Percentiles rank a stretch among this genome's conserved stretches.
phyloP scores from a whole-genome alignment of 352 stramenopile species.

The Globisporangium yorkense region DNA sequence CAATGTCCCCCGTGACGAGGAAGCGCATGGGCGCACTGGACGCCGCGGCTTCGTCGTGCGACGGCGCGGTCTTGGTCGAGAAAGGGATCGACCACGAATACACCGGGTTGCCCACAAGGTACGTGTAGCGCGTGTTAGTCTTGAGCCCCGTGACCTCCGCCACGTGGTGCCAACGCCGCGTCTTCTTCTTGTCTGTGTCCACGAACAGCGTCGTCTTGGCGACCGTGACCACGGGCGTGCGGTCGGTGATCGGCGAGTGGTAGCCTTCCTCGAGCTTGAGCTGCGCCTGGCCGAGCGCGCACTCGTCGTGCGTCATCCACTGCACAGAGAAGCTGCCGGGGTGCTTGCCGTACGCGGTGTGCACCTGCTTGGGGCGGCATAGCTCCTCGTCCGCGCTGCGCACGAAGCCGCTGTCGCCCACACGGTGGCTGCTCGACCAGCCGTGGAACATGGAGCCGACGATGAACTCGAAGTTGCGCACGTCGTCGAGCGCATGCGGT shows the following conservation, averaged over 20 bases:
- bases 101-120: conserved; percentile 66
- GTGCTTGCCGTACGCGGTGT: conserved; percentile 63
- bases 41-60: conserved; percentile 17
- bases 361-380: conserved; percentile 75
- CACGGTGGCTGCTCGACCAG: conserved; percentile 61
- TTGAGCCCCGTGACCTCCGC: conserved; percentile 54
- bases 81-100: conserved; percentile 82
- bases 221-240: conserved; percentile 29
- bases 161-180: conserved; percentile 64
- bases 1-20: conserved; percentile 82
- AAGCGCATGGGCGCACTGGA: conserved; percentile 45
- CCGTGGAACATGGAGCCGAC: conserved; percentile 75
- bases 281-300: conserved; percentile 31
- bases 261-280: conserved; percentile 61
- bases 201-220: conserved; percentile 60
- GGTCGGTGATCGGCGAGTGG: conserved; percentile 31
- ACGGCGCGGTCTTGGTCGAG: conserved; percentile 66
- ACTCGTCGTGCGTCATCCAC: conserved; percentile 70
- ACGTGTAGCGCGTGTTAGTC: conserved; percentile 71
- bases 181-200: conserved; percentile 55
- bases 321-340: conserved; percentile 65
- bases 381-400: conserved; percentile 31
- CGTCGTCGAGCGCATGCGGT: not conserved
- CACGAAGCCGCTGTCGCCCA: conserved; percentile 47
- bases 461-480: conserved; percentile 52